A percentile compares a stretch with the other conserved stretches of the same genome.
Evolutionary conservation across 2,329 filamentous ascomycete genomes (phyloP).

Genomic region (Coniochaeta prunicola): DNA sequence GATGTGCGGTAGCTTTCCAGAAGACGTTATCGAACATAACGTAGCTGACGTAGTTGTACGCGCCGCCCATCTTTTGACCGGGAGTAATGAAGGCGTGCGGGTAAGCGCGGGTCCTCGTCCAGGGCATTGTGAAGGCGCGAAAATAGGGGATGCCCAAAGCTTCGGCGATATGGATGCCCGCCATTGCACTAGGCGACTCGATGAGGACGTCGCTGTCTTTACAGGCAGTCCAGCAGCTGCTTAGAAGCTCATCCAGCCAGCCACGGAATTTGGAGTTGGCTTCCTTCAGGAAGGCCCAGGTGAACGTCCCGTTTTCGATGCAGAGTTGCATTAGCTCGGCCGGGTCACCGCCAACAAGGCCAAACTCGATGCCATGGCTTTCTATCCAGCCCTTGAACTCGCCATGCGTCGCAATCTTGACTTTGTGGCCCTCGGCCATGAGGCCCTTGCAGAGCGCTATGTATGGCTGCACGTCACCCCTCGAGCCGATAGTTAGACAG

Average conservation of each 20-base stretch:
- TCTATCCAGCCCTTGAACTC: constrained; percentile 89
- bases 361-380: constrained; percentile 90
- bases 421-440: constrained; percentile 76
- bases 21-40: constrained; percentile 96
- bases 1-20: constrained; percentile 86
- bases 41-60: constrained; percentile 93
- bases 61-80: constrained; percentile 87
- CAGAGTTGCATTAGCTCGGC: constrained; percentile 93
- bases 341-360: constrained; percentile 81
- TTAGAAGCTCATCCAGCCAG: constrained; percentile 89
- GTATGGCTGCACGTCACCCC: constrained; percentile 95
- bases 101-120: constrained; percentile 92
- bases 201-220: constrained; percentile 85
- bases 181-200: constrained; percentile 95
- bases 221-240: constrained; percentile 75
- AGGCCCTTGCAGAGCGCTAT: constrained; percentile 92
- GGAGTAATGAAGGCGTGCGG: constrained; percentile 94
- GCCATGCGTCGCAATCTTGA: constrained; percentile 82
- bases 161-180: constrained; percentile 94
- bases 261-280: constrained; percentile 81
- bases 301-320: constrained; percentile 96
- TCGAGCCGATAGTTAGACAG: constrained; percentile 90
- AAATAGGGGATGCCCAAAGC: constrained; percentile 91
- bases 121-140: constrained; percentile 96
- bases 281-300: constrained; percentile 80